These are phyloP conservation scores for Backusella parvicylindrica DNA, from an alignment of 192 early-diverging fungal species.

Conservation along the genomic window DNA sequence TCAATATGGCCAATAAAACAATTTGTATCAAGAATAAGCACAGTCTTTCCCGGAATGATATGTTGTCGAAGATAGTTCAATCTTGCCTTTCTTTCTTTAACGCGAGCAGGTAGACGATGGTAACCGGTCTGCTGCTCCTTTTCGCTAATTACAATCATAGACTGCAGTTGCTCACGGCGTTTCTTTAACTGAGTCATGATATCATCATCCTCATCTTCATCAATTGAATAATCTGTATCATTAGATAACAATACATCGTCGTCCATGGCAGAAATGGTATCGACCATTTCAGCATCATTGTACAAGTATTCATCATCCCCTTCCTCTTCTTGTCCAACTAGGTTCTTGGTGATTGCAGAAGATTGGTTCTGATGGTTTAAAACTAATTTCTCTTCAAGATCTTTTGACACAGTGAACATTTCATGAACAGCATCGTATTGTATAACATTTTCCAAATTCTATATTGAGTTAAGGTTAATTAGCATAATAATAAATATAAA, in stretches of 20 bases:
- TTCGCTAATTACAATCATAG: conserved; percentile 1
- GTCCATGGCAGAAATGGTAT: conserved; percentile 13
- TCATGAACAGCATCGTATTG: conserved; percentile 19
- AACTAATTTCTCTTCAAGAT: not conserved
- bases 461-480: not conserved
- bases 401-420: not conserved
- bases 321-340: not conserved
- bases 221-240: conserved; percentile 8
- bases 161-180: conserved; percentile 32
- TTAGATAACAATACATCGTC: conserved; percentile 16
- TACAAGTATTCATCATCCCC: not conserved
- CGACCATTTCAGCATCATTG: not conserved
- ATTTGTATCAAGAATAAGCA: conserved; percentile 55
- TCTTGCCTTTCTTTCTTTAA: conserved; percentile 13
- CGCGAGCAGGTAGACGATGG: conserved; percentile 13
- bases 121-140: conserved; percentile 3
- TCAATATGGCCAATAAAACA: conserved; percentile 52
- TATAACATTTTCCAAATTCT: conserved; percentile 24
- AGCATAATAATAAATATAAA: not conserved
- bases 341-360: not conserved
- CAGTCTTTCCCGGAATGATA: conserved; percentile 34
- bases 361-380: not conserved
- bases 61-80: conserved; percentile 8
- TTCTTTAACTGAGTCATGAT: conserved; percentile 24
- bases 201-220: conserved; percentile 19